Conservation (phyloP, 179 eudicot species). For the Spinacia oleracea region DNA sequence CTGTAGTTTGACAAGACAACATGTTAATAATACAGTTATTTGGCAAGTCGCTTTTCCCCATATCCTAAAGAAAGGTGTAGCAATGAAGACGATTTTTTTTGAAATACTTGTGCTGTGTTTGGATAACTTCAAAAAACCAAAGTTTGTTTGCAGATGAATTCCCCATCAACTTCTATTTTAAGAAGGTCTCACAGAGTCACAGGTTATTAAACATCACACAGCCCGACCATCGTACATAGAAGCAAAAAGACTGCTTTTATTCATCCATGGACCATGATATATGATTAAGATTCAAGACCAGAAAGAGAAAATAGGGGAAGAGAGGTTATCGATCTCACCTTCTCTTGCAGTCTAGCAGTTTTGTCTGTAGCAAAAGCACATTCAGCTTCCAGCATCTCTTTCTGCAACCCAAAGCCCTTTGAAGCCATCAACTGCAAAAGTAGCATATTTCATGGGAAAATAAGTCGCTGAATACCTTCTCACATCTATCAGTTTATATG, state of each 20-base stretch:
- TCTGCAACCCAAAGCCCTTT: slow-evolving; percentile 69
- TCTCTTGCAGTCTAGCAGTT: slow-evolving; percentile 62
- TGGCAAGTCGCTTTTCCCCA: background rate
- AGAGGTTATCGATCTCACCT: slow-evolving; percentile 41
- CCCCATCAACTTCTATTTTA: background rate
- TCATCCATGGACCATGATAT: background rate
- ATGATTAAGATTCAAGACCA: background rate
- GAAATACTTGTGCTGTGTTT: background rate
- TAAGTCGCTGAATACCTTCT: background rate
- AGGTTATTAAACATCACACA: too few relatives aligned
- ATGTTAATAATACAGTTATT: background rate
- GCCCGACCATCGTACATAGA: background rate
- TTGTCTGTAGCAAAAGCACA: slow-evolving; percentile 64
- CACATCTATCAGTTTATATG: background rate
- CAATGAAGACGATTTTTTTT: background rate
- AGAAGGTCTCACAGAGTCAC: background rate
- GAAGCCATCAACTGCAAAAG: slow-evolving; percentile 48
- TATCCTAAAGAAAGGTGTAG: background rate
- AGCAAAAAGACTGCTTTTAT: background rate
- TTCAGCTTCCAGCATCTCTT: slow-evolving; percentile 77
- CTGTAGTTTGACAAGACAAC: background rate
- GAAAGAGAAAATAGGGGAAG: background rate
- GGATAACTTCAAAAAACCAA: background rate
- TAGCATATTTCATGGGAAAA: slow-evolving; percentile 2
- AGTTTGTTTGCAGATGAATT: background rate